Evolutionary conservation across 441 rosid species (phyloP).

Genomic region (Pelargonium cotyledonis): DNA sequence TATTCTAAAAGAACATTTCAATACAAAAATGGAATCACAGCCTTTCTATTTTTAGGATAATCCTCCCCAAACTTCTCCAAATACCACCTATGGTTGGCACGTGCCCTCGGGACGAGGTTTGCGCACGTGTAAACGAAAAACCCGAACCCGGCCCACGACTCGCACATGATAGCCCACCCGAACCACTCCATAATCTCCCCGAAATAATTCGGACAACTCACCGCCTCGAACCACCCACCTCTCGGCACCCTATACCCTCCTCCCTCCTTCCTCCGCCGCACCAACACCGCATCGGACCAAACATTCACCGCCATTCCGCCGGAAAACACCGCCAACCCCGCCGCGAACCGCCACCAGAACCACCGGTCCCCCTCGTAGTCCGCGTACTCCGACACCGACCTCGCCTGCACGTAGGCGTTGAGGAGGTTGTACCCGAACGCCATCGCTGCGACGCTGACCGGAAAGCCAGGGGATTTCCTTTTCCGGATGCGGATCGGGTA

Average conservation of each 20-base stretch:
- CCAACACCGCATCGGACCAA: conserved; percentile 51
- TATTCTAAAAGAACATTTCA: conserved; percentile 13
- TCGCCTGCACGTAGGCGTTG: conserved; percentile 65
- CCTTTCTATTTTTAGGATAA: conserved; percentile 58
- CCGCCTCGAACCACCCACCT: conserved; percentile 62
- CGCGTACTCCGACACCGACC: conserved; percentile 75
- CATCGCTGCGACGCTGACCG: conserved; percentile 46
- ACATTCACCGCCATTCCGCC: conserved; percentile 58
- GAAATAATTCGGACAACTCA: conserved; percentile 76
- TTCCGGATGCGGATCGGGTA: conserved; percentile 61
- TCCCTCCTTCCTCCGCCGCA: conserved; percentile 51
- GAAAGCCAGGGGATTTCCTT: conserved; percentile 27
- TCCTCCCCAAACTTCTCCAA: conserved; percentile 64
- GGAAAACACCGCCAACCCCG: conserved; percentile 45
- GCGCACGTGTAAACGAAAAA: conserved; percentile 66
- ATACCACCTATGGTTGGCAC: conserved; percentile 60
- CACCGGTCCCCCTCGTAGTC: conserved; percentile 33
- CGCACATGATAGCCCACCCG: conserved; percentile 81
- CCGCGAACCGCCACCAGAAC: conserved; percentile 52
- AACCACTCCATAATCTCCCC: conserved; percentile 86
- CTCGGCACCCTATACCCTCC: conserved; percentile 55
- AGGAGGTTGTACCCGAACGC: conserved; percentile 63
- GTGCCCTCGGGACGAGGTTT: conserved; percentile 69
- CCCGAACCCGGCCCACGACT: conserved; percentile 76
- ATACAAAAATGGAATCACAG: conserved; percentile 59